These are phyloP conservation scores for Heterobasidion irregulare DNA, from an alignment of 1,284 basidiomycete genomes.

Conservation along the genomic window DNA sequence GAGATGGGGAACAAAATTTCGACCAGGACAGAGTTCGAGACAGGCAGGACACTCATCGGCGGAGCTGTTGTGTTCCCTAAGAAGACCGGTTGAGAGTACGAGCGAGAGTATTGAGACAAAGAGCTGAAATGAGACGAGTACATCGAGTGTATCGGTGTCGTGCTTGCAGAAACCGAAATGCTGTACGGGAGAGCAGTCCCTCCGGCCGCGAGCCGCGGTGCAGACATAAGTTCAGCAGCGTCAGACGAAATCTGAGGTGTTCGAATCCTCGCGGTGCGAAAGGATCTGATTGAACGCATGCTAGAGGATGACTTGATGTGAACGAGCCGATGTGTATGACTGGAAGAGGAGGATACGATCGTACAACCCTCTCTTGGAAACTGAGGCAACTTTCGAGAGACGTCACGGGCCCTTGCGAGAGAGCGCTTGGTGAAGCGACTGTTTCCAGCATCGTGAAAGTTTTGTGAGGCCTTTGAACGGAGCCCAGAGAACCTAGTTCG, in stretches of 20 bases:
- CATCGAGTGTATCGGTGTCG: too few species aligned
- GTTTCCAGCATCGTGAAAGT: too few species aligned
- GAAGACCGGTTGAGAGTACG: not conserved
- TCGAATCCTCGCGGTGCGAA: not conserved
- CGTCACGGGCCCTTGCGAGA: too few species aligned
- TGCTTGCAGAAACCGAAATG: too few species aligned
- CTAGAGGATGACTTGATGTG: not conserved
- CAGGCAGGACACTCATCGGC: not conserved
- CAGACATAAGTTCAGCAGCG: not conserved
- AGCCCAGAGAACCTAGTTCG: too few species aligned
- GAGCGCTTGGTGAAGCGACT: too few species aligned
- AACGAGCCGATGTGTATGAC: not conserved
- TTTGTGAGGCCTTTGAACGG: too few species aligned
- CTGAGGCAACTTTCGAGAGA: not conserved
- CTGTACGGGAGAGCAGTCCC: too few species aligned
- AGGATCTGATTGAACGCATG: not conserved
- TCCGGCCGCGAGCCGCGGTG: not conserved
- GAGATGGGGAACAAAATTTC: not conserved
- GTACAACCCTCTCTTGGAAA: not conserved
- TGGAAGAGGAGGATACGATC: not conserved
- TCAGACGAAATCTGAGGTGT: not conserved
- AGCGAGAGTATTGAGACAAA: too few species aligned
- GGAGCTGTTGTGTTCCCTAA: not conserved
- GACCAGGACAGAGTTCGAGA: not conserved
- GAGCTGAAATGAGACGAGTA: too few species aligned